Evolutionary conservation across 805 yeast species (phyloP).

Genomic region (Lipomyces mesembrius): DNA sequence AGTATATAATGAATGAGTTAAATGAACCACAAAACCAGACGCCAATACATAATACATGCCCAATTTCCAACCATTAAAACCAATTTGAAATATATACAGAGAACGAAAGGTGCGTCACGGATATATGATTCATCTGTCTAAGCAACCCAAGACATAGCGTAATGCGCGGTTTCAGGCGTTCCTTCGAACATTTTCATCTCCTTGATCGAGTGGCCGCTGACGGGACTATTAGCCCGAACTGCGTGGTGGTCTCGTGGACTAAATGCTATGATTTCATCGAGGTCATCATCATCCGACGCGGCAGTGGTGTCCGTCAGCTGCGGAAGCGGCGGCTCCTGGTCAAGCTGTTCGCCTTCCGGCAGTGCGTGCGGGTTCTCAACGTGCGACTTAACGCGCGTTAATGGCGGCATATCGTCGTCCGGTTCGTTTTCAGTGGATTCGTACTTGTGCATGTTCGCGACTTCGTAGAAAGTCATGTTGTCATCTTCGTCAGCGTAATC

Average conservation of each 20-base stretch:
- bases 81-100: not conserved
- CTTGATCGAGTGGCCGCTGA: not conserved
- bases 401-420: slow-evolving; percentile 19
- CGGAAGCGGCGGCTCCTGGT: slow-evolving; percentile 13
- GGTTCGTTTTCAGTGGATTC: not conserved
- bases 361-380: slow-evolving; percentile 9
- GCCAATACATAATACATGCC: not conserved
- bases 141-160: not conserved
- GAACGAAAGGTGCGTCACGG: not conserved
- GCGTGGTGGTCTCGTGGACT: not conserved
- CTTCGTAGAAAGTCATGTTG: slow-evolving; percentile 5
- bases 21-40: not conserved
- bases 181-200: not conserved
- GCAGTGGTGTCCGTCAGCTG: slow-evolving; percentile 15
- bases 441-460: slow-evolving; percentile 23
- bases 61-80: not conserved
- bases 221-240: not conserved
- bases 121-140: not conserved
- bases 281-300: slow-evolving; percentile 13
- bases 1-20: not conserved
- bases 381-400: slow-evolving; percentile 24
- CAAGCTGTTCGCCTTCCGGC: not conserved
- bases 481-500: slow-evolving; percentile 11
- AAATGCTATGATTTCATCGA: not conserved
- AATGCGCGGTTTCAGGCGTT: not conserved